A percentile compares a stretch with the other conserved stretches of the same genome.
These are phyloP conservation scores for Phytophthora citrophthora DNA, from an alignment of 352 stramenopile genomes.

Conservation along the genomic window DNA sequence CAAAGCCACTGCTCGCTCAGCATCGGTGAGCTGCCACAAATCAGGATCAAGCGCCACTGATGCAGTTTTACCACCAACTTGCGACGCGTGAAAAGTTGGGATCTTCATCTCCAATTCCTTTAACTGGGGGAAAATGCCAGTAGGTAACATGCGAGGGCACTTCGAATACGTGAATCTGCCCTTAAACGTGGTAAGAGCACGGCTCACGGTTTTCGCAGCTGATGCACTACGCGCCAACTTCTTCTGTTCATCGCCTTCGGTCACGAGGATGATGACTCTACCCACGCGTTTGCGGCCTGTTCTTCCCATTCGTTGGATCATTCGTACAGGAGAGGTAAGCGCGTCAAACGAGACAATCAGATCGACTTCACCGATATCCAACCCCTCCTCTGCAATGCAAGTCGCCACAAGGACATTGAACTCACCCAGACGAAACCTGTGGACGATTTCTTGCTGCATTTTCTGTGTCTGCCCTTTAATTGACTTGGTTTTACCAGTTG, in stretches of 20 bases:
- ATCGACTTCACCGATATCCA: constrained; percentile 96
- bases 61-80: constrained; percentile 66
- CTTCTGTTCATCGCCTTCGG: constrained; percentile 90
- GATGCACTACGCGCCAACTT: constrained; percentile 83
- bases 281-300: constrained; percentile 97
- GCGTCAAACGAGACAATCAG: constrained; percentile 95
- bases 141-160: constrained; percentile 76
- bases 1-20: constrained; percentile 57
- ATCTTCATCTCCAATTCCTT: constrained; percentile 76
- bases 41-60: constrained; percentile 20
- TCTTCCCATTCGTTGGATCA: constrained; percentile 95
- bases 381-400: constrained; percentile 96
- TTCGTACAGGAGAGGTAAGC: constrained; percentile 94
- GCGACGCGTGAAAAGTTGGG: constrained; percentile 77
- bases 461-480: constrained; percentile 94
- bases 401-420: constrained; percentile 96
- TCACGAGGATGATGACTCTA: constrained; percentile 88
- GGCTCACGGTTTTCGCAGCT: constrained; percentile 80
- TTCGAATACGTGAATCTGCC: constrained; percentile 89
- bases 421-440: constrained; percentile 82
- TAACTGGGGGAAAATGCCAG: constrained; percentile 53
- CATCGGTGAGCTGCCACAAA: constrained; percentile 71
- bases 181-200: constrained; percentile 89
- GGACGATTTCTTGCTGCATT: constrained; percentile 95
- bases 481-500: constrained; percentile 81